Base-by-base conservation (phyloP, 2,329 filamentous ascomycete genomes). In the Dryadomyces sulphureus region DNA sequence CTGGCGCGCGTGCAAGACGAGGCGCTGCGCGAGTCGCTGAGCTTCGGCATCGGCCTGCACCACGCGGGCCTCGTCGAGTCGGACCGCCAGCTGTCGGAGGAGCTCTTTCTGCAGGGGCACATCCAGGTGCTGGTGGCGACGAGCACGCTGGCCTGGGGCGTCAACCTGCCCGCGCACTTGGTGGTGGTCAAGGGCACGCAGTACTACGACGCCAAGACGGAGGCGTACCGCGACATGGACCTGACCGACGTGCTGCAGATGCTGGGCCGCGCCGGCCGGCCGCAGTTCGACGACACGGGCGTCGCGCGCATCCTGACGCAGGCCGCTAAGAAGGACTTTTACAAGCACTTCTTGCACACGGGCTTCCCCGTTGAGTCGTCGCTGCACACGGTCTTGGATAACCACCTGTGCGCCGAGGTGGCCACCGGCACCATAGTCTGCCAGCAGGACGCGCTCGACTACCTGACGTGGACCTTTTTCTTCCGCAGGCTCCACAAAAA, bases 401-500 rank as follows among this genome's bases (percentile, higher is more conserved):
- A 98, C 67, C 93, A 98, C 72, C 72, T 98, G 60, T 83, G 88
- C 51, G 92, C 92, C 49, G 92, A 98, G 65, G 80, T 96, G 6
- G 94, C 89, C 1, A 87, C 92, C 1, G 89, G 86, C 54, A 98
- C 92, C 0, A 85, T 98, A 43, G 70, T 82, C 27, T 94, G 88
- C 8, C 95, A 95, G 63, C 92, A 98, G 63, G 92, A 98, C 64
- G 92, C 92, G 1, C 73, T 98, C 4, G 93, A 98, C 62, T 98
- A 98, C 59, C 67, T 98, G 45, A 98, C 92, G 0, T 98, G 93
- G 92, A 98, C 93, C 1, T 98, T 98, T 69, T 98, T 98, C 75
- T 98, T 98, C 73, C 79, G 93, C 3, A 75, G 92, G 11, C 67
- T 98, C 35, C 92, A 98, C 68, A 98, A 98, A 70, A 98, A 98